These are phyloP conservation scores for Solanum bulbocastanum DNA, from an alignment of 257 asterid species.

Conservation along the genomic window DNA sequence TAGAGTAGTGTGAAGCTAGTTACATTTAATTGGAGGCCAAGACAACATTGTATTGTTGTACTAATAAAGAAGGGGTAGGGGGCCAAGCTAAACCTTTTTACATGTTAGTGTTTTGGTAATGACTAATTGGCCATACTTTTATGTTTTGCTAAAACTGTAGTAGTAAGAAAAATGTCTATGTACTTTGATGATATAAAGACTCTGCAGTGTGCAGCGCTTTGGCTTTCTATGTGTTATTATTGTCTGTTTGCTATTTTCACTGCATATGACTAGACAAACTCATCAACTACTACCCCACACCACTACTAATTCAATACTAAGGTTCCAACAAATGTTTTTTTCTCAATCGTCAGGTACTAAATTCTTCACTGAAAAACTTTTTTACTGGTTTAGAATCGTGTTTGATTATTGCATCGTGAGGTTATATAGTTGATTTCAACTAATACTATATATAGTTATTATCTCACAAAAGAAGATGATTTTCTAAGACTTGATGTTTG, in stretches of 20 bases:
- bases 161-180: background rate
- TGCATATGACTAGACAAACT: slow-evolving; percentile 8
- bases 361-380: background rate
- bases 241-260: slow-evolving; percentile 8
- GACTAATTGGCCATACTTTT: slow-evolving; percentile 12
- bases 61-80: background rate
- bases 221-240: slow-evolving; percentile 17
- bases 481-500: background rate
- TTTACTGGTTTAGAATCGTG: too few species aligned
- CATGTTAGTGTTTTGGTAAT: background rate
- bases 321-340: background rate
- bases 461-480: background rate
- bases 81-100: background rate
- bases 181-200: background rate
- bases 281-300: background rate
- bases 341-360: background rate
- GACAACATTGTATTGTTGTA: background rate
- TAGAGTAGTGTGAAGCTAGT: background rate
- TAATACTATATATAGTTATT: background rate
- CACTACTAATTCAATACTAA: background rate
- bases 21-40: background rate
- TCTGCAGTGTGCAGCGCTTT: slow-evolving; percentile 1
- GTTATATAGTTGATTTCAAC: background rate
- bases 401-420: background rate
- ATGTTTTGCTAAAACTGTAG: background rate